These are phyloP conservation scores for Malassezia globosa DNA, from an alignment of 1,284 basidiomycete species.

Conservation along the genomic window DNA sequence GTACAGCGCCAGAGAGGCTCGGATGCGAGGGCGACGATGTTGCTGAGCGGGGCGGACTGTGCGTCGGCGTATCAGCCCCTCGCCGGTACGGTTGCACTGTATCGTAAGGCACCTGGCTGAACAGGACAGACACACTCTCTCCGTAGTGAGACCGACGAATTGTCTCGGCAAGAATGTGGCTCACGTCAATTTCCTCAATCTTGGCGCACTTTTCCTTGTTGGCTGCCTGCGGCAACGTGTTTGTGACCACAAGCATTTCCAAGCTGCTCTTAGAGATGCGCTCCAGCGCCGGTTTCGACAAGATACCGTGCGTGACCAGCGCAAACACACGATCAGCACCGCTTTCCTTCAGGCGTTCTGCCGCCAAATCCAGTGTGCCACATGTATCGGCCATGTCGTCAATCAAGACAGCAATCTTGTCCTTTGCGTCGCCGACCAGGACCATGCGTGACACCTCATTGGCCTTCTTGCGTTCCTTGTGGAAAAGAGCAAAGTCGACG, in stretches of 20 bases:
- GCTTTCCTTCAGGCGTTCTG: constrained; percentile 75
- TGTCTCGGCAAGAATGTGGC: constrained; percentile 86
- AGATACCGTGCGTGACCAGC: constrained; percentile 93
- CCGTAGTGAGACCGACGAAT: constrained; percentile 64
- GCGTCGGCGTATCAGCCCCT: constrained; percentile 21
- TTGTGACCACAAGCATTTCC: constrained; percentile 94
- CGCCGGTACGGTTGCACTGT: constrained; percentile 44
- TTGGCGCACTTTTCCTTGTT: constrained; percentile 69
- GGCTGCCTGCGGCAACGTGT: constrained; percentile 81
- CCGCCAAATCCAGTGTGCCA: constrained; percentile 87
- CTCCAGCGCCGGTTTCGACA: constrained; percentile 74
- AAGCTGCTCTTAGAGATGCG: constrained; percentile 50
- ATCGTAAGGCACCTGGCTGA: constrained; percentile 45
- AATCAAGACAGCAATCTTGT: constrained; percentile 91
- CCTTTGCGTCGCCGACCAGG: constrained; percentile 83
- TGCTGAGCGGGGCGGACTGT: constrained; percentile 10
- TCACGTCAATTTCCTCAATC: constrained; percentile 84
- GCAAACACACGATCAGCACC: constrained; percentile 78
- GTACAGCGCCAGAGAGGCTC: neutral
- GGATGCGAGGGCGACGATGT: constrained; percentile 4
- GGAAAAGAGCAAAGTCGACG: constrained; percentile 96
- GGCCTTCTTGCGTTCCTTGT: constrained; percentile 99
- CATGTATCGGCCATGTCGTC: constrained; percentile 99
- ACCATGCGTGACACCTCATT: constrained; percentile 99
- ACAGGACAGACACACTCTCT: constrained; percentile 39